Base-by-base conservation (phyloP, 257 asterid species). In the Mentha longifolia region DNA sequence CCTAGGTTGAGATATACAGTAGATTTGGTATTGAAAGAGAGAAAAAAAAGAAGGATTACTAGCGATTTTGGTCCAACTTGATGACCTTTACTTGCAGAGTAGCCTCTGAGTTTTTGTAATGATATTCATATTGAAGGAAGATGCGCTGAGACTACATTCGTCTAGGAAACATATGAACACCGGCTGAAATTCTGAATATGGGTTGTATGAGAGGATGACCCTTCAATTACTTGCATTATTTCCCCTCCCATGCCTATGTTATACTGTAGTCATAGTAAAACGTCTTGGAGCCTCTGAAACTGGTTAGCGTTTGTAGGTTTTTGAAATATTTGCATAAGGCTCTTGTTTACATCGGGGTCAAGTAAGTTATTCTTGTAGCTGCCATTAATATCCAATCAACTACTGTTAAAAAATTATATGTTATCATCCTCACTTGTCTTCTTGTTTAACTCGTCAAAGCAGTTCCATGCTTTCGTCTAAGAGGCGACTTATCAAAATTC, bases 71-170 rank as follows among this genome's bases (percentile, higher is more conserved):
- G 63, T 50, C 64, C 30, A 31, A 30, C 46, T 68, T 55, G 71
- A 68, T 52, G 59, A 65, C 45, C 54, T 49, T 56, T 28, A 55
- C 37, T 69, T 45, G 37, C n/a, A 28, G 30, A 67, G 42, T 28
- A 68, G 54, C 75, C 51, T 35, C 45, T 15, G 64, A 42, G 50
- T 47, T 65, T 72, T 22, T 41, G 14, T 30, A 59, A 59, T 52
- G 61, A 64, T 70, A 41, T 58, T 43, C 49, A 13, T 43, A 33
- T 15, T 67, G 25, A 73, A 71, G 71, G 54, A 47, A 59, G 73
- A 52, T 68, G 37, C 46, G 31, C 16, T 4, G 17, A 19, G 64
- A 8, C 63, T 43, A 19, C 67, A 47, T 61, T 54, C 57, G 39
- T 68, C 4, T 41, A 41, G 64, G 67, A 54, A 56, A 68, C 62